Evolutionary conservation across 768 basidiomycete species (phyloP).

Genomic region (Daedaleopsis sinensis): DNA sequence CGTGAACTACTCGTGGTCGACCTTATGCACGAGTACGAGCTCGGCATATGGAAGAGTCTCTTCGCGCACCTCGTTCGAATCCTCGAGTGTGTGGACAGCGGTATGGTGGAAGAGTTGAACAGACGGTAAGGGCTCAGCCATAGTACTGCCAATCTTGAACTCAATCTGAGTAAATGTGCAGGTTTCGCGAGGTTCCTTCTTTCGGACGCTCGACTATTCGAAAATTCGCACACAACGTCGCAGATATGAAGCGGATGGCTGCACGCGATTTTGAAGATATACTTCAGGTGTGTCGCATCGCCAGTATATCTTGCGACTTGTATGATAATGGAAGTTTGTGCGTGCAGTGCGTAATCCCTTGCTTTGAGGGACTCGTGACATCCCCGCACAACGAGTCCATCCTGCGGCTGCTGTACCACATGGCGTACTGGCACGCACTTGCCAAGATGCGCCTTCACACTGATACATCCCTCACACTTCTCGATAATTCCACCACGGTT

Average conservation of each 20-base stretch:
- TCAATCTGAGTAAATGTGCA: neutral
- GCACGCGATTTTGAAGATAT: slow-evolving; percentile 33
- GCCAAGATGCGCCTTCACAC: slow-evolving; percentile 41
- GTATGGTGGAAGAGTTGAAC: slow-evolving; percentile 14
- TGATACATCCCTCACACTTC: slow-evolving; percentile 22
- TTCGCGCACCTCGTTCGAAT: slow-evolving; percentile 42
- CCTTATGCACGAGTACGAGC: slow-evolving; percentile 45
- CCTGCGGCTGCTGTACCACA: slow-evolving; percentile 25
- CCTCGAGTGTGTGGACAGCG: slow-evolving; percentile 19
- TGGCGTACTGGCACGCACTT: slow-evolving; percentile 37
- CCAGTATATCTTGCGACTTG: neutral
- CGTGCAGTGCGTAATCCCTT: slow-evolving; percentile 38
- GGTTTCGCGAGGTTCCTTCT: slow-evolving; percentile 27
- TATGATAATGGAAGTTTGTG: neutral
- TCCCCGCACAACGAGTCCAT: slow-evolving; percentile 27
- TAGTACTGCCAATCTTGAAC: neutral
- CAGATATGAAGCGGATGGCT: slow-evolving; percentile 28
- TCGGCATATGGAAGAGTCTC: slow-evolving; percentile 41
- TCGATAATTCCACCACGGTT: slow-evolving; percentile 21
- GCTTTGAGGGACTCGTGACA: slow-evolving; percentile 36
- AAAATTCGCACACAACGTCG: slow-evolving; percentile 25
- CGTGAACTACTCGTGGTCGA: slow-evolving; percentile 35
- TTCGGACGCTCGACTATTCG: slow-evolving; percentile 31
- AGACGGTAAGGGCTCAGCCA: slow-evolving; percentile 10
- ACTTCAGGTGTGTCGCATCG: slow-evolving; percentile 25